These are phyloP conservation scores for Gaillardinia entomophila DNA, from an alignment of 805 yeast species.

Conservation along the genomic window DNA sequence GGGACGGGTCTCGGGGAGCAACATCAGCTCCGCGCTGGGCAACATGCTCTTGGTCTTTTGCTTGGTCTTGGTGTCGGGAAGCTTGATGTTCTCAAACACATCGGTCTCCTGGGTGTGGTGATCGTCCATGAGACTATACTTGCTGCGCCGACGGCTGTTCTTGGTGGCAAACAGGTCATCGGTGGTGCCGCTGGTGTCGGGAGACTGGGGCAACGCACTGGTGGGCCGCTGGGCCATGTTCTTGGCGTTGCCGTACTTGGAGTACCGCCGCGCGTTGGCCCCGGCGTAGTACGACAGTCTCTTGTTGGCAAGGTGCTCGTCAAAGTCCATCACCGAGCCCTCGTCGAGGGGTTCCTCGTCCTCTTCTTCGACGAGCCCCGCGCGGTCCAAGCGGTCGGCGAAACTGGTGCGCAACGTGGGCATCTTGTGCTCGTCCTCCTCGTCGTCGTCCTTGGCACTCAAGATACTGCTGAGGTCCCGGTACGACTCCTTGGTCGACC, in stretches of 20 bases:
- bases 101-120: constrained; percentile 6
- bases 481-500: constrained; percentile 62
- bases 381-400: constrained; percentile 37
- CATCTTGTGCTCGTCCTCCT: constrained; percentile 14
- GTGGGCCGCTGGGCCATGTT: constrained; percentile 16
- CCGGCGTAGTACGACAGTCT: constrained; percentile 34
- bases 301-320: constrained; percentile 31
- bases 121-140: constrained; percentile 2
- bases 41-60: constrained; percentile 19
- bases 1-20: constrained; percentile 17
- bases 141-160: constrained; percentile 11
- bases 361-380: constrained; percentile 21
- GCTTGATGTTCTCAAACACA: constrained; percentile 41
- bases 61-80: constrained; percentile 37
- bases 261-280: constrained; percentile 17
- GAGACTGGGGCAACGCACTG: constrained; percentile 24
- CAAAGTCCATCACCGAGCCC: constrained; percentile 36
- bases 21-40: constrained; percentile 32
- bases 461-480: constrained; percentile 46
- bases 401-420: constrained; percentile 33
- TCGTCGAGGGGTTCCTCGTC: constrained; percentile 24
- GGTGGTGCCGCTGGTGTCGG: constrained; percentile 10
- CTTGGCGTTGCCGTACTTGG: constrained; percentile 15
- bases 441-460: constrained; percentile 17
- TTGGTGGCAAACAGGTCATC: constrained; percentile 41